Base-by-base conservation (phyloP, 768 basidiomycete species). In the Boletus tomentosulus region DNA sequence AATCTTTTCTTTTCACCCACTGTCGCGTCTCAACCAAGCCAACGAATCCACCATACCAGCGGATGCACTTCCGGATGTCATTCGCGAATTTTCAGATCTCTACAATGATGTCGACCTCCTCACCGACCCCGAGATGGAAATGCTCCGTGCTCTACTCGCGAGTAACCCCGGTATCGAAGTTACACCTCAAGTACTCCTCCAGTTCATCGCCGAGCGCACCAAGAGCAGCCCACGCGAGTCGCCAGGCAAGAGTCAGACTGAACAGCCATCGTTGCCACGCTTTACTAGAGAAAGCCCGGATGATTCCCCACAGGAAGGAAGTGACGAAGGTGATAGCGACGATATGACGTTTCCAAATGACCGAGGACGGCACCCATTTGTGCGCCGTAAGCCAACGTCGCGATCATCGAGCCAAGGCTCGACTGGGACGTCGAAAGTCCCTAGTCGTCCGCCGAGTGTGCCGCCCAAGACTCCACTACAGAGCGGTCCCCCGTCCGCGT, bases 11-110 rank as follows among this genome's bases (percentile, higher is more conserved):
- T 74, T 80, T 33, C 87, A 91, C 62, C 81, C 84, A 11, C 71
- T 80, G 44, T 79, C 81, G 37, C 77, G 80, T 64, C 62, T 73
- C 50, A 84, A 84, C 64, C 79, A 83, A 22, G 71, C 76, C 19
- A 81, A 81, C 49, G 81, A 84, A 52, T 80, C 84, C 33, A 77
- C 79, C 19, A 83, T 92, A 59, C 87, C 88, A 12, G 89, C 80
- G 42, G 78, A 81, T 57, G 80, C 78, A n/a, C 80, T 92, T 35
- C 76, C 85, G 33, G 85, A 88, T 61, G 79, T 92, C 30, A 78
- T 92, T 42, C 76, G 78, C 43, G 74, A 80, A 15, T 87, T 87
- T 62, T 80, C 81, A 4, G 74, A 83, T 30, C 68, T 78, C 5
- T 83, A 83, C 64, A 72, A 80, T 56, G 82, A 83, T 11, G 73